Conservation (phyloP, 768 basidiomycete species). For the Coprinopsis cinerea region DNA sequence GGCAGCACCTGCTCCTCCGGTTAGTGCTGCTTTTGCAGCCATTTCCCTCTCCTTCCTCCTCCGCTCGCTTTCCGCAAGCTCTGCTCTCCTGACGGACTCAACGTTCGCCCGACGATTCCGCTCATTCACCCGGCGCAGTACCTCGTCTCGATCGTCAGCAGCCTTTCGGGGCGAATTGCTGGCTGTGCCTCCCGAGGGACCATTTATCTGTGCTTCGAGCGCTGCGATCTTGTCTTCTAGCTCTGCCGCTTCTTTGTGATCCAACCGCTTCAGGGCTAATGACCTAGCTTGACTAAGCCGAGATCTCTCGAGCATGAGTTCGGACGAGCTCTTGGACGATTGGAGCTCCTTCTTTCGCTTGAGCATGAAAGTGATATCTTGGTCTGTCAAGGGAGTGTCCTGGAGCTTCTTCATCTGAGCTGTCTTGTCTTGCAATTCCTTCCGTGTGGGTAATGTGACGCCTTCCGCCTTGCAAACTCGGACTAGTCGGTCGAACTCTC, state of each 20-base stretch:
- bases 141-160: constrained; percentile 27
- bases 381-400: constrained; percentile 75
- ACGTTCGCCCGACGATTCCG: constrained; percentile 81
- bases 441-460: constrained; percentile 61
- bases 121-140: constrained; percentile 80
- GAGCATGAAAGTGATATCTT: constrained; percentile 76
- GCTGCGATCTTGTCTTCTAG: constrained; percentile 63
- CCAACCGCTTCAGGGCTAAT: constrained; percentile 70
- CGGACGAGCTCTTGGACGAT: constrained; percentile 24
- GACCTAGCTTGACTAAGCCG: constrained; percentile 66
- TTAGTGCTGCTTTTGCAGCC: constrained; percentile 21
- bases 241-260: constrained; percentile 51
- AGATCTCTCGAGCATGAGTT: constrained; percentile 54
- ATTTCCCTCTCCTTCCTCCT: constrained; percentile 66
- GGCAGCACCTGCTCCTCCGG: constrained; percentile 27
- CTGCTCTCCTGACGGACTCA: constrained; percentile 75
- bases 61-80: constrained; percentile 61
- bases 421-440: constrained; percentile 58
- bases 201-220: constrained; percentile 26
- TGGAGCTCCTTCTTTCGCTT: constrained; percentile 53
- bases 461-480: constrained; percentile 42
- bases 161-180: constrained; percentile 17
- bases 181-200: neutral
- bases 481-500: constrained; percentile 64
- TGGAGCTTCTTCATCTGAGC: constrained; percentile 54